phyloP scores from a whole-genome alignment of 176 grass and related monocot species.

The Guadua angustifolia region DNA sequence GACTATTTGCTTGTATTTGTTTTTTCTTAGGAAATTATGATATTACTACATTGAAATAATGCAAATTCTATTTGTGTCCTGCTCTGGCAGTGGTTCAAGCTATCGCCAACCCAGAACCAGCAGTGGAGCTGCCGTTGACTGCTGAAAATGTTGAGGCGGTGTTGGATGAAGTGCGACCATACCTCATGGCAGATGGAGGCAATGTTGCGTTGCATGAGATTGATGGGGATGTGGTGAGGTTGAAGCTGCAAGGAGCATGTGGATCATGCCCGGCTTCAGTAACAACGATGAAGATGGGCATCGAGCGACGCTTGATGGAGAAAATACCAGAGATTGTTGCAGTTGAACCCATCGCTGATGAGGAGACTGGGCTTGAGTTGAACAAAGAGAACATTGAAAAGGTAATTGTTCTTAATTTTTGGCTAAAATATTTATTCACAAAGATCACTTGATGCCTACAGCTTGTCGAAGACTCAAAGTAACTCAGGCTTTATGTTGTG shows the following conservation, averaged over 20 bases:
- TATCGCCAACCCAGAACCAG: constrained; percentile 65
- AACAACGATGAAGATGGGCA: constrained; percentile 93
- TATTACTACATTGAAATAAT: background rate
- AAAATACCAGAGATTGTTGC: constrained; percentile 96
- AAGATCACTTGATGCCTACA: constrained; percentile 1
- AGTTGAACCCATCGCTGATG: constrained; percentile 74
- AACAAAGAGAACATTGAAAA: constrained; percentile 91
- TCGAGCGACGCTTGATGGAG: constrained; percentile 91
- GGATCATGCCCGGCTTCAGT: constrained; percentile 95
- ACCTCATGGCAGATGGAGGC: constrained; percentile 94
- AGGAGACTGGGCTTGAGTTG: constrained; percentile 88
- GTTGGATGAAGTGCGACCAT: constrained; percentile 94
- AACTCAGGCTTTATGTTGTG: constrained; percentile 10
- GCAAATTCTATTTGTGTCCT: background rate
- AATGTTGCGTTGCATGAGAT: constrained; percentile 93
- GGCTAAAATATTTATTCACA: background rate
- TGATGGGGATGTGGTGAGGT: constrained; percentile 77
- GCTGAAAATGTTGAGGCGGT: constrained; percentile 89
- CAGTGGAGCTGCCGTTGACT: constrained; percentile 69
- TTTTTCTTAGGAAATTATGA: background rate
- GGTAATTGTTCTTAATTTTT: constrained; percentile 47
- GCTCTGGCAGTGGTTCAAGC: constrained; percentile 64
- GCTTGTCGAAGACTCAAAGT: background rate
- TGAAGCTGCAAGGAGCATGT: constrained; percentile 92
- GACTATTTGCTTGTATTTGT: background rate